Percentiles rank a stretch among this genome's conserved stretches.
Conservation (phyloP, 2,329 filamentous ascomycete genomes). For the Thelonectria rubi region DNA sequence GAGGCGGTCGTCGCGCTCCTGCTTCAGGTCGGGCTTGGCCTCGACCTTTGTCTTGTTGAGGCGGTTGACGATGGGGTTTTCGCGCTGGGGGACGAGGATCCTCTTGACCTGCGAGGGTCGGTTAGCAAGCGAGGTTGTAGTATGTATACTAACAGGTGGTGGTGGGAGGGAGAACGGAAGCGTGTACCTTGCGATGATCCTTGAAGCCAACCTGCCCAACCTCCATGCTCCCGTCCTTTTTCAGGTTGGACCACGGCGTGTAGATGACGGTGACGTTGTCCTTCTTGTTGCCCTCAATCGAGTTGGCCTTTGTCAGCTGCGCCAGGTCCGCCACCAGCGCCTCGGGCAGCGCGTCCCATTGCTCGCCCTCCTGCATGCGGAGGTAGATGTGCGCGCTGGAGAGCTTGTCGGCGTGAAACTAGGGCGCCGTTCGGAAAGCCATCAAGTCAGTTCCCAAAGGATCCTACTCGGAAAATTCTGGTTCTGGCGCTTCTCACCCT, state of each 20-base stretch:
- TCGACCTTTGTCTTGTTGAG: conserved; percentile 96
- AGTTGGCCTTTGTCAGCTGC: conserved; percentile 73
- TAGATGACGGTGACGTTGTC: conserved; percentile 97
- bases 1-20: conserved; percentile 81
- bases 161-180: no score
- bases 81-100: conserved; percentile 79
- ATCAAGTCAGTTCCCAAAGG: no score
- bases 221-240: conserved; percentile 96
- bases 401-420: conserved; percentile 98
- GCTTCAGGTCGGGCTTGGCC: conserved; percentile 82
- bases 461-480: no score
- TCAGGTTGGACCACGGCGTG: conserved; percentile 95
- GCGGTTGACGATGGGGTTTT: conserved; percentile 94
- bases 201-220: conserved; percentile 95
- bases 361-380: conserved; percentile 78
- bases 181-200: conserved; percentile 73
- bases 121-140: no score
- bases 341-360: conserved; percentile 83
- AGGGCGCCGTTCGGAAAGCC: no score
- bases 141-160: no score
- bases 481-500: conserved; percentile 31
- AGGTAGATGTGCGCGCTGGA: conserved; percentile 97
- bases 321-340: conserved; percentile 85
- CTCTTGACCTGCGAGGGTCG: conserved; percentile 71
- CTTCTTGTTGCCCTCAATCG: conserved; percentile 82